Evolutionary conservation across 2,329 filamentous ascomycete species (phyloP), one percentile per base, ranked within the genome.

Genomic region (Thelonectria blattea): DNA sequence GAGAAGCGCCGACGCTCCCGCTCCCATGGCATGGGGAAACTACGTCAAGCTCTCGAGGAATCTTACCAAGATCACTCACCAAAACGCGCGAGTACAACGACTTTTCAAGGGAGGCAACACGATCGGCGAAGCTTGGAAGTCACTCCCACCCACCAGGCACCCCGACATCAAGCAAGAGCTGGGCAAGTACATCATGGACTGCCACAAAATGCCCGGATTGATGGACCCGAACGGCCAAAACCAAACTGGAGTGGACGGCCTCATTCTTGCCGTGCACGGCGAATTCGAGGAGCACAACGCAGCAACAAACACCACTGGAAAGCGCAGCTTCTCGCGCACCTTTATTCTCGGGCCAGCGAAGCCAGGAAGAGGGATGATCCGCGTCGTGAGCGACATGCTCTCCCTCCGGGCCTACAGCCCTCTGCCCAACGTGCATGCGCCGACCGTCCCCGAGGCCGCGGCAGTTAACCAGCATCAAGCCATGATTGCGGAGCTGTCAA

Each of bases 11-110:
- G 74, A 73, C 64, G 73, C 71, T 27, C 79, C 72, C 58, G 71
- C 66, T 68, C 80, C 72, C 58, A 80, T 87, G 54, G 81, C 87
- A 15, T 96, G 92, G 91, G 84, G 87, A 37, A 75, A 85, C 1
- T 96, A 96, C 72, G 86, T 93, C 68, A 90, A 88, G 65, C 84
- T 86, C 63, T 95, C 91, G 49, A 85, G 93, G 27, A 96, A 96
- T 71, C 81, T 96, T 15, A 83, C 84, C 65, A 91, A 86, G 70
- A 86, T 95, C 67, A 88, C 78, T 27, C 82, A 88, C 64, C 77
- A 76, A 42, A 80, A 81, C 17, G 83, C 85, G 11, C 83, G 89
- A 59, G 83, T 88, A 67, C 84, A 87, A 61, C 88, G 93, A 42
- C 76, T 88, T 5, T 89, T 87, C 71, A 83, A 80, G 9, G 92